A percentile compares a stretch with the other conserved stretches of the same genome.
phyloP scores from a whole-genome alignment of 768 basidiomycete genomes.

The Exidia glandulosa region DNA sequence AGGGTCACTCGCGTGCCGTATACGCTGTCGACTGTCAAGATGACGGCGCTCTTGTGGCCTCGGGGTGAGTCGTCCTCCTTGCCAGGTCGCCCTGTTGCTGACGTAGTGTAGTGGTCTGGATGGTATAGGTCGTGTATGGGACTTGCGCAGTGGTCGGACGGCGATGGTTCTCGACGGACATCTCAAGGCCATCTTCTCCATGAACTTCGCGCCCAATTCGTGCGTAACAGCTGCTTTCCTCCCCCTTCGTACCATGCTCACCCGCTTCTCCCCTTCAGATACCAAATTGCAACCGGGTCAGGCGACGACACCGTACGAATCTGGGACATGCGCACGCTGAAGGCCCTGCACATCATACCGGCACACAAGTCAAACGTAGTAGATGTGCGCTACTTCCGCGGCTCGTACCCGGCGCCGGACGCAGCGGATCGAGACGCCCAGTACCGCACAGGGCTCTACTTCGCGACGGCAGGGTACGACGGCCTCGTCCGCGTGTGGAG shows the following conservation, averaged over 20 bases:
- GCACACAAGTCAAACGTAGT: slow-evolving; percentile 93
- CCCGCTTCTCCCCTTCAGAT: slow-evolving; percentile 41
- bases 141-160: slow-evolving; percentile 85
- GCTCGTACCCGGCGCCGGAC: slow-evolving; percentile 31
- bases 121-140: slow-evolving; percentile 96
- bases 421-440: slow-evolving; percentile 52
- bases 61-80: slow-evolving; percentile 51
- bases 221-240: slow-evolving; percentile 26
- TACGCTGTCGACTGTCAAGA: slow-evolving; percentile 93
- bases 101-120: slow-evolving; percentile 66
- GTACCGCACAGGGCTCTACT: slow-evolving; percentile 82
- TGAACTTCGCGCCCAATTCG: slow-evolving; percentile 95
- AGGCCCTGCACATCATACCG: slow-evolving; percentile 90
- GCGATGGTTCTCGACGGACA: slow-evolving; percentile 98
- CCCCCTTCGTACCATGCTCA: neutral
- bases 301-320: slow-evolving; percentile 97
- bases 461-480: slow-evolving; percentile 91
- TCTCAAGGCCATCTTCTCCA: slow-evolving; percentile 80
- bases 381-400: slow-evolving; percentile 87
- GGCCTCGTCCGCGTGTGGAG: slow-evolving; percentile 94
- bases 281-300: slow-evolving; percentile 94
- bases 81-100: neutral
- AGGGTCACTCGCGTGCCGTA: slow-evolving; percentile 95
- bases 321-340: slow-evolving; percentile 95
- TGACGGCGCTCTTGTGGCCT: slow-evolving; percentile 86